These are phyloP conservation scores for Cocos nucifera DNA, from an alignment of 176 grass and related monocot genomes.

Conservation along the genomic window DNA sequence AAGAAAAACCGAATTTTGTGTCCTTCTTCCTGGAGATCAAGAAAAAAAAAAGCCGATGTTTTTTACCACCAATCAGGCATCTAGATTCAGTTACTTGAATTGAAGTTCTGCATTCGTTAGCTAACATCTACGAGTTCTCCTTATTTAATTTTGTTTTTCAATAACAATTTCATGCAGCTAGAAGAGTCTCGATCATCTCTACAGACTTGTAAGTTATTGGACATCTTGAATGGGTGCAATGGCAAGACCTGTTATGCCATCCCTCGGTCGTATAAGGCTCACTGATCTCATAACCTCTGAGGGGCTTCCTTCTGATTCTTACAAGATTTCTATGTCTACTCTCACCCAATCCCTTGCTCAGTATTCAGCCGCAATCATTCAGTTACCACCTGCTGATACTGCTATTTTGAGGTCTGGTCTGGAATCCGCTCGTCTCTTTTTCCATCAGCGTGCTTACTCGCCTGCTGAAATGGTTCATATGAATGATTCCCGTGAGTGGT, in stretches of 20 bases:
- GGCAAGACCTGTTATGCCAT: conserved; percentile 29
- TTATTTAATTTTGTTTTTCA: too few relatives aligned
- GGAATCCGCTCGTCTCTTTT: conserved; percentile 57
- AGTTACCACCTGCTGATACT: conserved; percentile 48
- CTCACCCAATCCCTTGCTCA: conserved; percentile 61
- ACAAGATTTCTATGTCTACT: conserved; percentile 52
- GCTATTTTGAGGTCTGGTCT: conserved; percentile 59
- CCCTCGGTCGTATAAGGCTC: conserved; percentile 54
- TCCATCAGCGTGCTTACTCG: conserved; percentile 51
- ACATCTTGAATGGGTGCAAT: conserved; percentile 43
- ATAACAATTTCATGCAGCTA: not conserved
- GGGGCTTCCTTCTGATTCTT: conserved; percentile 58
- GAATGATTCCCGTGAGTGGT: conserved; percentile 46
- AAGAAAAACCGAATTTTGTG: too few relatives aligned
- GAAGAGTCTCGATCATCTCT: not conserved
- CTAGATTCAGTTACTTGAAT: too few relatives aligned
- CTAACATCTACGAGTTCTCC: too few relatives aligned
- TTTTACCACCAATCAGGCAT: too few relatives aligned
- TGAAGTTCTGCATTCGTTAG: too few relatives aligned
- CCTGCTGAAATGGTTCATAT: conserved; percentile 24
- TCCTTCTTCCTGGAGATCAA: too few relatives aligned
- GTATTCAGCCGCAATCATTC: conserved; percentile 63
- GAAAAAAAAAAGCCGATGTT: too few relatives aligned
- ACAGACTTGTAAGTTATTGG: not conserved
- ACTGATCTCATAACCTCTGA: conserved; percentile 46